Conservation (phyloP, 768 basidiomycete species). For the Gymnopilus dilepis region DNA sequence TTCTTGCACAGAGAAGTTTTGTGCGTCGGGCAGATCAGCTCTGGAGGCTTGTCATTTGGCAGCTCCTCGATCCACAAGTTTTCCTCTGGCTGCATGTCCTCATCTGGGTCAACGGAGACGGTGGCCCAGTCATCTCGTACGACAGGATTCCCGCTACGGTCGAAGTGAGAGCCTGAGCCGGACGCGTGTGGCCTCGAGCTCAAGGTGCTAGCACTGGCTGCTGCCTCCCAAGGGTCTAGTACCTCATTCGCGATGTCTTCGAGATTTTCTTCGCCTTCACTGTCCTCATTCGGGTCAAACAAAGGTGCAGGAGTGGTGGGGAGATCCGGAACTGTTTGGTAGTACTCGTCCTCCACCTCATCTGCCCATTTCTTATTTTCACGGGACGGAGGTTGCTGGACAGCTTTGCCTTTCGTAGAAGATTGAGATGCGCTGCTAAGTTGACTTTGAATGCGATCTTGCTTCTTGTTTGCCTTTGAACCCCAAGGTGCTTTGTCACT, state of each 20-base stretch:
- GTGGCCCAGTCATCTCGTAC: not conserved
- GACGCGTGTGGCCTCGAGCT: not conserved
- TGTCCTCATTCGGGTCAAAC: not conserved
- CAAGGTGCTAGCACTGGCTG: not conserved
- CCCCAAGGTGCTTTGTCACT: not conserved
- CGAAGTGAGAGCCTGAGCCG: not conserved
- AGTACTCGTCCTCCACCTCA: not conserved
- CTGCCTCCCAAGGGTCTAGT: slow-evolving; percentile 6
- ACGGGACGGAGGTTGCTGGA: not conserved
- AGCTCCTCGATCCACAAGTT: slow-evolving; percentile 14
- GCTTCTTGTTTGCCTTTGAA: not conserved
- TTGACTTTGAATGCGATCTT: not conserved
- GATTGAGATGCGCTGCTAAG: too few species aligned
- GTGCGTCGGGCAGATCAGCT: too few species aligned
- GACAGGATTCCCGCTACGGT: not conserved
- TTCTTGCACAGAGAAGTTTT: too few species aligned
- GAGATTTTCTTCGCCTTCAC: not conserved
- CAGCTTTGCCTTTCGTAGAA: not conserved
- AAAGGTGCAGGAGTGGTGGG: too few species aligned
- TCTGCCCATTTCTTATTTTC: not conserved
- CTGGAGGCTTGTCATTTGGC: too few species aligned
- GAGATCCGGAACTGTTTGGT: too few species aligned
- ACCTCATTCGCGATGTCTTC: not conserved
- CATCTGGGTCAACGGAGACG: not conserved
- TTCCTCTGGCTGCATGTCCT: not conserved